Evolutionary conservation across 2,329 filamentous ascomycete genomes (phyloP), one percentile per base, ranked within the genome.

Genomic region (Fonsecaea multimorphosa): DNA sequence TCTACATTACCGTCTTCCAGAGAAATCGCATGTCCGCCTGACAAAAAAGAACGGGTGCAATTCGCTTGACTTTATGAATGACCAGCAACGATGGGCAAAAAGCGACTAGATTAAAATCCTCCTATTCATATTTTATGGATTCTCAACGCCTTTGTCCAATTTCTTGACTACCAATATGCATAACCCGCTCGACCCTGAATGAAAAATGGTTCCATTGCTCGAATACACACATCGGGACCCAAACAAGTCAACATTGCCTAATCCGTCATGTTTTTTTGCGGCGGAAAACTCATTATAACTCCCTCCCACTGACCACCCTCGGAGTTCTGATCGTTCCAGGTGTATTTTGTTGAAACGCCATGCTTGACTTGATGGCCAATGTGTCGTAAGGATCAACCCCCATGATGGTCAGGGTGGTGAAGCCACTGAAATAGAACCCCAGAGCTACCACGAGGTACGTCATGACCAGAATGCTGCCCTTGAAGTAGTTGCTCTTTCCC

Each of bases 401-500:
- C 76, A 82, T 79, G 24, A 74, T 74, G 31, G 85, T 80, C 64
- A 84, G 77, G 69, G 84, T 83, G 68, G 81, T 85, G 74, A 85
- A 90, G 27, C 86, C 85, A 59, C 92, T 92, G 65, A 96, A 90
- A 79, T 92, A 98, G 82, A 96, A 99, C 1, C 95, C 95, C 52
- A 92, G 87, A 31, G 97, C 83, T 56, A 99, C 92, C 31, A 98
- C 95, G 27, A 98, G 79, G 77, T 99, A 99, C 36, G 92, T 95
- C 58, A 99, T 82, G 69, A 98, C 88, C 59, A 99, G 84, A 72
- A 98, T 97, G 70, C 92, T 96, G 58, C 95, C 95, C 82, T 99
- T 99, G 87, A 99, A 99, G 79, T 99, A 99, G 79, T 99, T 99
- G 83, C 93, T 98, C 87, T 99, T 99, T 46, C 95, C 95, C 80